These are phyloP conservation scores for Nothophaeocryptopus gaeumannii DNA, from an alignment of 2,329 filamentous ascomycete genomes.

Conservation along the genomic window DNA sequence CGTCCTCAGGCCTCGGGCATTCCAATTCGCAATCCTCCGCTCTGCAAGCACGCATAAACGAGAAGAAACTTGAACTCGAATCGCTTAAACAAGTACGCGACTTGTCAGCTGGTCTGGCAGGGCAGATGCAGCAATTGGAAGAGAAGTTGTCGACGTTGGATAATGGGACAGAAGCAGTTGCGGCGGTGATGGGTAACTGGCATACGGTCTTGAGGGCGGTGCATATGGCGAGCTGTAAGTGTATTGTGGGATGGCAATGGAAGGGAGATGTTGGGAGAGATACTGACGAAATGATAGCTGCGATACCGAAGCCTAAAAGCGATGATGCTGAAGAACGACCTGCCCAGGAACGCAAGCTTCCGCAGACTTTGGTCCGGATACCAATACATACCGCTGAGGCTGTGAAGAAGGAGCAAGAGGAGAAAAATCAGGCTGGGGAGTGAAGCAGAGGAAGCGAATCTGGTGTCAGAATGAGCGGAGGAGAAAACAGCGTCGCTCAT, in stretches of 20 bases:
- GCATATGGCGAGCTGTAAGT: slow-evolving; percentile 75
- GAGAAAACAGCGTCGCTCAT: no score
- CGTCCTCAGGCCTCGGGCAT: slow-evolving; percentile 37
- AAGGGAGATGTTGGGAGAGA: slow-evolving; percentile 38
- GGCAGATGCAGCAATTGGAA: slow-evolving; percentile 79
- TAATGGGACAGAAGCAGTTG: slow-evolving; percentile 81
- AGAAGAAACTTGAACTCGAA: slow-evolving; percentile 81
- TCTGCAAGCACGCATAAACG: slow-evolving; percentile 71
- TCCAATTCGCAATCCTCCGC: slow-evolving; percentile 59
- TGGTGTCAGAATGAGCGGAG: no score
- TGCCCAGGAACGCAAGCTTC: slow-evolving; percentile 50
- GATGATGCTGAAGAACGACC: slow-evolving; percentile 41
- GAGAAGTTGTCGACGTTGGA: slow-evolving; percentile 74
- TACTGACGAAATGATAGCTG: slow-evolving; percentile 44
- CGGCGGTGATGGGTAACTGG: slow-evolving; percentile 82
- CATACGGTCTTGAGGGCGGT: slow-evolving; percentile 81
- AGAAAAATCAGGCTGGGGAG: slow-evolving; percentile 16
- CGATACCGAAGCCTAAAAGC: slow-evolving; percentile 62
- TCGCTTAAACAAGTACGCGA: slow-evolving; percentile 74
- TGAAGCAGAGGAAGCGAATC: slow-evolving; percentile 2
- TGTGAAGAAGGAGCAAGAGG: slow-evolving; percentile 29
- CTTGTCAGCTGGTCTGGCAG: slow-evolving; percentile 72
- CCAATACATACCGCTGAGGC: slow-evolving; percentile 66
- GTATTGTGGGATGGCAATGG: slow-evolving; percentile 65
- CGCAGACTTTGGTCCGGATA: slow-evolving; percentile 79